Percentiles rank a stretch among this genome's conserved stretches.
phyloP scores from a whole-genome alignment of 495 filamentous ascomycete genomes.

The Penicillium taxi region DNA sequence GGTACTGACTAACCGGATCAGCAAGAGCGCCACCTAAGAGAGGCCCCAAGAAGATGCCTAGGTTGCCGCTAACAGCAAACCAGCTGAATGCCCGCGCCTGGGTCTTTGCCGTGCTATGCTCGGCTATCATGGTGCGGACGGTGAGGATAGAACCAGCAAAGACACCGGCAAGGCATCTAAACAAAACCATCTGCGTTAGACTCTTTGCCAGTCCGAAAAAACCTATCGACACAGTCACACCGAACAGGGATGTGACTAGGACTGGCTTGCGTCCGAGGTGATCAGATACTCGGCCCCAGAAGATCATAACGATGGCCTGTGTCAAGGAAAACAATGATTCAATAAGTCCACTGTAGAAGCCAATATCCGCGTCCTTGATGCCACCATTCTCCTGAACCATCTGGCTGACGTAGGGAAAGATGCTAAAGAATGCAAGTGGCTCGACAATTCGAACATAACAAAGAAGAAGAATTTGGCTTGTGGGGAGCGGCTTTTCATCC shows the following conservation, averaged over 20 bases:
- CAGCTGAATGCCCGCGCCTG: slow-evolving; percentile 64
- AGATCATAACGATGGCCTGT: slow-evolving; percentile 51
- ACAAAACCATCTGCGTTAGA: slow-evolving; percentile 59
- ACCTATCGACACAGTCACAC: slow-evolving; percentile 47
- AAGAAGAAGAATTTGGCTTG: slow-evolving; percentile 52
- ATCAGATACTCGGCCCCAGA: slow-evolving; percentile 60
- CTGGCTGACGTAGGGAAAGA: slow-evolving; percentile 66
- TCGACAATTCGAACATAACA: slow-evolving; percentile 64
- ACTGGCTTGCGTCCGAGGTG: slow-evolving; percentile 60
- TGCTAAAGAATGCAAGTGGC: slow-evolving; percentile 65
- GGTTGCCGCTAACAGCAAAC: slow-evolving; percentile 60
- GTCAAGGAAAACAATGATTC: slow-evolving; percentile 64
- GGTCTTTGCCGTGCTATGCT: slow-evolving; percentile 56
- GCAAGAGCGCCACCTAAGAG: slow-evolving; percentile 54
- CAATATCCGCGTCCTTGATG: slow-evolving; percentile 50
- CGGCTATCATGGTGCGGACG: slow-evolving; percentile 62
- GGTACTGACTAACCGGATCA: slow-evolving; percentile 52
- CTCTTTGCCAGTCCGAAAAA: slow-evolving; percentile 54
- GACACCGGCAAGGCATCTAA: slow-evolving; percentile 55
- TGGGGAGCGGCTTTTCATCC: slow-evolving; percentile 42
- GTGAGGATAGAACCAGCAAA: slow-evolving; percentile 64
- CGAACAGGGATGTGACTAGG: slow-evolving; percentile 52
- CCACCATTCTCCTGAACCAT: slow-evolving; percentile 58
- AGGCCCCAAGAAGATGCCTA: slow-evolving; percentile 63
- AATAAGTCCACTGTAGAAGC: slow-evolving; percentile 65